Evolutionary conservation across 805 yeast genomes (phyloP).

Genomic region (Wickerhamomyces bisporus): DNA sequence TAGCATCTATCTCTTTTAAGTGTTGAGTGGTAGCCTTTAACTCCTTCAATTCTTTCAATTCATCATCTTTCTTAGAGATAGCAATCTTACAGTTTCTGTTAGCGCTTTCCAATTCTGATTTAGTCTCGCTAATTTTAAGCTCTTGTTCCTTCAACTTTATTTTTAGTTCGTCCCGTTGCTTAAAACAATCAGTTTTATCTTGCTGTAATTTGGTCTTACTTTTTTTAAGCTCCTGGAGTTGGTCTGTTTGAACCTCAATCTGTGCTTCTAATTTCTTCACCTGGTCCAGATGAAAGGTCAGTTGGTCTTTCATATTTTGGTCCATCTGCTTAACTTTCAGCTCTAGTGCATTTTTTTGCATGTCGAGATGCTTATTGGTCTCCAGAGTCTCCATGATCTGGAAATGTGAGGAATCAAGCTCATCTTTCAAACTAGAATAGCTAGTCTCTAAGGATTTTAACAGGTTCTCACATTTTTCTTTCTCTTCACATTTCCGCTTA

Average conservation of each 20-base stretch:
- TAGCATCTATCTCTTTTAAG: neutral
- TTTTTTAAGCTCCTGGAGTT: neutral
- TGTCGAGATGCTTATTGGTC: too few species aligned
- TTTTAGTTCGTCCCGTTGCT: too few species aligned
- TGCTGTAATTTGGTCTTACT: neutral
- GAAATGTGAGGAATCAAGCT: too few species aligned
- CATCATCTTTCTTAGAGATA: neutral
- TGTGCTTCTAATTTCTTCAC: too few species aligned
- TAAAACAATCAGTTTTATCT: too few species aligned
- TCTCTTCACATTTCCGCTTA: neutral
- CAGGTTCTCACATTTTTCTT: constrained; percentile 3
- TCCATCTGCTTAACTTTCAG: too few species aligned
- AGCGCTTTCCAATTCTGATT: neutral
- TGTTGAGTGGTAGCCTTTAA: neutral
- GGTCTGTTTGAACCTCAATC: too few species aligned
- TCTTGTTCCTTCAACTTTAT: neutral
- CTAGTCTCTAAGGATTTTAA: constrained; percentile 8
- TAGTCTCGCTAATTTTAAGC: neutral
- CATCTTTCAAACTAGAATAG: constrained; percentile 1
- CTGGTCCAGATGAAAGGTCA: too few species aligned
- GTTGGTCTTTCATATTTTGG: too few species aligned
- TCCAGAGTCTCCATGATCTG: too few species aligned
- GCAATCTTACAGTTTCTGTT: too few species aligned
- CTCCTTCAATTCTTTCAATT: neutral
- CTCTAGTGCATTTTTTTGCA: too few species aligned